Percentiles rank a stretch among this genome's conserved stretches.
phyloP scores from a whole-genome alignment of 2,329 filamentous ascomycete species.

The Apiospora hydei region DNA sequence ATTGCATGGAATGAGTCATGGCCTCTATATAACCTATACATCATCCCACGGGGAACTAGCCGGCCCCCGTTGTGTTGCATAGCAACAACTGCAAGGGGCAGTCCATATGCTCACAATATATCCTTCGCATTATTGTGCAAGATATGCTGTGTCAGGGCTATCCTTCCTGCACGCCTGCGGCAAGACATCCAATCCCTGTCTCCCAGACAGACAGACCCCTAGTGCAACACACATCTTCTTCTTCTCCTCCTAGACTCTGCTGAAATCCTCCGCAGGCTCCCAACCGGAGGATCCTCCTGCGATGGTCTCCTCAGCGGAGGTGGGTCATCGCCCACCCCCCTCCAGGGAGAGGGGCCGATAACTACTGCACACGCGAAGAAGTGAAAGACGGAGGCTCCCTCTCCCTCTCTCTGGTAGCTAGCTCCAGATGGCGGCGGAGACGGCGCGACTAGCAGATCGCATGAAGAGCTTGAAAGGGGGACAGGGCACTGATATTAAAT shows the following conservation, averaged over 20 bases:
- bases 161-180: not conserved
- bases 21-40: too few relatives aligned
- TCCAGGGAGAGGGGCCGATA: not conserved
- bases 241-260: not conserved
- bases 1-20: too few relatives aligned
- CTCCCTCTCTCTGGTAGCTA: not conserved
- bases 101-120: not conserved
- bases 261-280: not conserved
- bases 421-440: not conserved
- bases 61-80: too few relatives aligned
- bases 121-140: not conserved
- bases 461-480: not conserved
- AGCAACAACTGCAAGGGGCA: too few relatives aligned
- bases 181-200: not conserved
- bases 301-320: not conserved
- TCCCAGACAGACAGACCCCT: not conserved
- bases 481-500: not conserved
- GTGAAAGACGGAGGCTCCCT: not conserved
- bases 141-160: fast-evolving
- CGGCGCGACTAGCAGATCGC: not conserved
- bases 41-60: too few relatives aligned
- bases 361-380: not conserved
- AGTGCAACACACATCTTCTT: not conserved
- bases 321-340: not conserved
- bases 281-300: not conserved